A percentile compares a stretch with the other conserved stretches of the same genome.
phyloP scores from a whole-genome alignment of 169 alveolate species.

The Eimeria acervulina region DNA sequence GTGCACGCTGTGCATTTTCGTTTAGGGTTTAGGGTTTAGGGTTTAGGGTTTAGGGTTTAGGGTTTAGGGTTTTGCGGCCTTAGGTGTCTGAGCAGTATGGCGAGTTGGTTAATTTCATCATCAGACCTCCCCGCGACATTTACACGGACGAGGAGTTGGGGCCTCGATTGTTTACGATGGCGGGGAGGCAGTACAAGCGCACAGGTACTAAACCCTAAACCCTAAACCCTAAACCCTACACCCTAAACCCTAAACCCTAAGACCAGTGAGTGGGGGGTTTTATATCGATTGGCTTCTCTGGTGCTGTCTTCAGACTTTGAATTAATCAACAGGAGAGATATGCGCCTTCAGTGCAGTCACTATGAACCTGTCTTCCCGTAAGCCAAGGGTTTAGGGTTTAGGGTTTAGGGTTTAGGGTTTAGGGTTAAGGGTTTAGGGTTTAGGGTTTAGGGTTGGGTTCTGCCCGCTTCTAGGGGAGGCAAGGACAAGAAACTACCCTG shows the following conservation, averaged over 20 bases:
- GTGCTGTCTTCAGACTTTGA: conserved; percentile 89
- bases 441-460: not conserved
- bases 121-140: conserved; percentile 72
- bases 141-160: conserved; percentile 67
- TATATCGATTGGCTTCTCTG: not conserved
- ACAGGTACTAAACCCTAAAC: conserved; percentile 67
- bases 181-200: conserved; percentile 55
- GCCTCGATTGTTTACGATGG: conserved; percentile 41
- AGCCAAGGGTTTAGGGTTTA: not conserved
- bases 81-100: conserved; percentile 67
- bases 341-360: conserved; percentile 92
- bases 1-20: not conserved
- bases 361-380: conserved; percentile 93
- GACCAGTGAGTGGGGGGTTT: not conserved
- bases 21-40: not conserved
- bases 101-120: conserved; percentile 78
- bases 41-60: conserved; percentile 19
- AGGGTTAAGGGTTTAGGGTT: conserved; percentile 22
- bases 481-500: conserved; percentile 92
- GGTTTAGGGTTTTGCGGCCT: not conserved
- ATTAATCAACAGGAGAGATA: conserved; percentile 89
- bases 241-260: too few species aligned
- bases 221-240: conserved; percentile 40
- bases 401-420: not conserved
- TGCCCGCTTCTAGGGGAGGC: conserved; percentile 81